These are phyloP conservation scores for Tetragonia tetragonoides DNA, from an alignment of 148 eudicot species.

Conservation along the genomic window DNA sequence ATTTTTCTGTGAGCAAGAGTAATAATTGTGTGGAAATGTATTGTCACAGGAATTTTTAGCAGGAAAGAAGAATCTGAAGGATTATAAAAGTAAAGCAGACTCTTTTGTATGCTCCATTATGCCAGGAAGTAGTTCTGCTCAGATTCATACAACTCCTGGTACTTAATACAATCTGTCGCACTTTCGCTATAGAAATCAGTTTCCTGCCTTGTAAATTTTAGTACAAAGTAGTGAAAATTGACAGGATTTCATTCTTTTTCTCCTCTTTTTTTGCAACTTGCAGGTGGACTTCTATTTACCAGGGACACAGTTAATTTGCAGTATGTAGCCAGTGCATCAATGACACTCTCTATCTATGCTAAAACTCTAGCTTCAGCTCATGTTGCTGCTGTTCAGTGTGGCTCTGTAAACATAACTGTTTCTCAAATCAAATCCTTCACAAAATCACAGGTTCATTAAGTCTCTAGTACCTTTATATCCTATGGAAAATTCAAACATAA, in stretches of 20 bases:
- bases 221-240: neutral
- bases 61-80: slow-evolving; percentile 53
- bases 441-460: slow-evolving; percentile 59
- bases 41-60: slow-evolving; percentile 55
- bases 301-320: slow-evolving; percentile 73
- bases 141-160: slow-evolving; percentile 81
- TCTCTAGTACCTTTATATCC: too few relatives aligned
- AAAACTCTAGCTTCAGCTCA: slow-evolving; percentile 47
- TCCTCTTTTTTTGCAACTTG: slow-evolving; percentile 9
- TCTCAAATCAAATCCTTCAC: slow-evolving; percentile 58
- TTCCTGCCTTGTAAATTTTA: neutral
- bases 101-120: slow-evolving; percentile 71
- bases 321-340: slow-evolving; percentile 60
- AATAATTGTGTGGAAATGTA: neutral
- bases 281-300: slow-evolving; percentile 71
- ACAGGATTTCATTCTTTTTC: neutral
- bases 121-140: slow-evolving; percentile 69
- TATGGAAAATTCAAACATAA: too few relatives aligned
- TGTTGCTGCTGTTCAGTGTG: slow-evolving; percentile 52
- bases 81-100: slow-evolving; percentile 64
- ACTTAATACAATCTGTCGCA: neutral
- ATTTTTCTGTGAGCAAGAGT: neutral
- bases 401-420: slow-evolving; percentile 43
- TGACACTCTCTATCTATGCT: slow-evolving; percentile 63
- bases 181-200: neutral